Percentiles rank a stretch among this genome's conserved stretches.
Evolutionary conservation across 257 asterid species (phyloP).

Genomic region (Jasminum sambac): DNA sequence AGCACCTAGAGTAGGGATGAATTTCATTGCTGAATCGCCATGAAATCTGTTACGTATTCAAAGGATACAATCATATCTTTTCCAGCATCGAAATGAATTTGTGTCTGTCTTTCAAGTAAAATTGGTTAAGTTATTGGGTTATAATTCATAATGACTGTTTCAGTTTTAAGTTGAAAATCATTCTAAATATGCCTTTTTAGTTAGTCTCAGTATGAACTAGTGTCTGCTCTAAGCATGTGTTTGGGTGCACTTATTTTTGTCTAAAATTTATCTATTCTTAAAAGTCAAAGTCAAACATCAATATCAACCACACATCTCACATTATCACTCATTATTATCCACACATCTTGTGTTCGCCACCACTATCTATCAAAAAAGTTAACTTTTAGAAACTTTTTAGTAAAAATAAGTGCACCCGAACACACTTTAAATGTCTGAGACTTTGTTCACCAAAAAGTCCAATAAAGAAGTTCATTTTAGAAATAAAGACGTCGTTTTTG

Average conservation of each 20-base stretch:
- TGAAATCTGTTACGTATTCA: neutral
- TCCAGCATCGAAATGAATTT: neutral
- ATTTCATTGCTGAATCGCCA: neutral
- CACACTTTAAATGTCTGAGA: no score
- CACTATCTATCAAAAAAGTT: no score
- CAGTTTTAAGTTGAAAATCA: neutral
- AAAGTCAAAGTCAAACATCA: no score
- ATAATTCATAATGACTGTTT: neutral
- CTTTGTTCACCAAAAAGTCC: neutral
- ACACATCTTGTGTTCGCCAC: no score
- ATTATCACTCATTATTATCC: no score
- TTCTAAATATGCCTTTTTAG: neutral
- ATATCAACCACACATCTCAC: no score
- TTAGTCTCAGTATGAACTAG: neutral
- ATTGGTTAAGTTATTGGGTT: neutral
- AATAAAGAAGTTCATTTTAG: neutral
- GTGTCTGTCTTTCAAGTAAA: neutral
- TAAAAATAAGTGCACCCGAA: no score
- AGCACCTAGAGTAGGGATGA: neutral
- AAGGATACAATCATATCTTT: neutral
- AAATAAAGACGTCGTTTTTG: neutral
- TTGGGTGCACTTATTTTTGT: no score
- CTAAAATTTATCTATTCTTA: no score
- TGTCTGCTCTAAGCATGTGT: neutral
- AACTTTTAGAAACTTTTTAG: no score